These are phyloP conservation scores for Fagus crenata DNA, from an alignment of 306 rosid species.

Conservation along the genomic window DNA sequence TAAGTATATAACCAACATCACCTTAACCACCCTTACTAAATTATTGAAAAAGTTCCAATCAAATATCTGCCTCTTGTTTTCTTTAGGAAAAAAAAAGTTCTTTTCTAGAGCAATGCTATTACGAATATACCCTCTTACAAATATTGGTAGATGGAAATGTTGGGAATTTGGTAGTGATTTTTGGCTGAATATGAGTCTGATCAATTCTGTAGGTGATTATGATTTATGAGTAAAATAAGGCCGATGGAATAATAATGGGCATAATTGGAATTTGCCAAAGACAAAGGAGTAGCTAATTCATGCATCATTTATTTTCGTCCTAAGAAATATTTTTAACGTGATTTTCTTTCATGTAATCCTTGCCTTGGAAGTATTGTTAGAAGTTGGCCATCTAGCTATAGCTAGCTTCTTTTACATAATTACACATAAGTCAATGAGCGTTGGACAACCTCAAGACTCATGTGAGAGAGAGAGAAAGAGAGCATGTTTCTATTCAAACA, in stretches of 20 bases:
- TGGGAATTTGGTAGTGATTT: no score
- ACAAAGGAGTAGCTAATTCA: conserved; percentile 10
- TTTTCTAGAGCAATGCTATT: background rate
- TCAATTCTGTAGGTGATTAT: no score
- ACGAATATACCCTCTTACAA: background rate
- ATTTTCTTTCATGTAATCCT: conserved; percentile 22
- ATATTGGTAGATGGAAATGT: background rate
- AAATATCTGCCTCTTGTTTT: background rate
- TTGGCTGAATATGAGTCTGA: no score
- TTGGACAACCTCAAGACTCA: conserved; percentile 32
- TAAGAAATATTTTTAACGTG: conserved; percentile 16
- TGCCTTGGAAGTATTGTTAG: background rate
- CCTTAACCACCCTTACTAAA: background rate
- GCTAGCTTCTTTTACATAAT: background rate
- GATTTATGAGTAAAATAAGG: background rate
- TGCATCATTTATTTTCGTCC: conserved; percentile 21
- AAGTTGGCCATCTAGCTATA: conserved; percentile 30
- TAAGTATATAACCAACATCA: background rate
- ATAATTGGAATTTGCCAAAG: background rate
- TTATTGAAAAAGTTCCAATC: background rate
- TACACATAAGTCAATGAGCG: conserved; percentile 31
- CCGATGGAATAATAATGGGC: background rate
- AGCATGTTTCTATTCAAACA: background rate
- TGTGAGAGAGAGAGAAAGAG: background rate
- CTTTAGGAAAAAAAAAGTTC: background rate